Evolutionary conservation across 495 filamentous ascomycete species (phyloP).

Genomic region (Penicillium mononematosum): DNA sequence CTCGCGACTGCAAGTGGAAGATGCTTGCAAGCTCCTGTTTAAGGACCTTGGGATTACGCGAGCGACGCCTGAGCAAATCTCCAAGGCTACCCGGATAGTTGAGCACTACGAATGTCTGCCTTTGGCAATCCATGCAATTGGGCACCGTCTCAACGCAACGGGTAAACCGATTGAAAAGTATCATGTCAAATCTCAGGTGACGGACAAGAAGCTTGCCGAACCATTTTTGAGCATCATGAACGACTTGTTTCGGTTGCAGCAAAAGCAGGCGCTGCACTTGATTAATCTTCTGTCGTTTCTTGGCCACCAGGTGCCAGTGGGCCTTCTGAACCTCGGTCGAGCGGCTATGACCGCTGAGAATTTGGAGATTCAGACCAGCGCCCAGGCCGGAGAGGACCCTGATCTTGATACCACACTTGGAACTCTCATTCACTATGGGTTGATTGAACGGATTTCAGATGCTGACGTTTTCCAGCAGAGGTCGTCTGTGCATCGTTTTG

Average conservation of each 20-base stretch:
- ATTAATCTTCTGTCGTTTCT: conserved; percentile 75
- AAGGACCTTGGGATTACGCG: conserved; percentile 54
- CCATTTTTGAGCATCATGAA: conserved; percentile 71
- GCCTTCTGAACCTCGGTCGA: conserved; percentile 67
- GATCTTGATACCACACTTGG: conserved; percentile 69
- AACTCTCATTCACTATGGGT: conserved; percentile 65
- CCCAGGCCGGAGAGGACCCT: conserved; percentile 50
- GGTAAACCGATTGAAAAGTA: conserved; percentile 69
- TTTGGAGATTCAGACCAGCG: conserved; percentile 47
- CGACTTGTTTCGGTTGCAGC: conserved; percentile 59
- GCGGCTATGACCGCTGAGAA: conserved; percentile 54
- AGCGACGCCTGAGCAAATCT: conserved; percentile 55
- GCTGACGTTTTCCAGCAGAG: conserved; percentile 39
- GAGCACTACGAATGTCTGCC: conserved; percentile 69
- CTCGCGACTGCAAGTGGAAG: conserved; percentile 55
- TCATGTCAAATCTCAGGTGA: conserved; percentile 62
- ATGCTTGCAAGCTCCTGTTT: conserved; percentile 58
- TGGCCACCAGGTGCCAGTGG: conserved; percentile 71
- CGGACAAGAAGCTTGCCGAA: conserved; percentile 63
- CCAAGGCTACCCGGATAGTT: conserved; percentile 64
- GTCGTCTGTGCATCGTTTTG: conserved; percentile 21
- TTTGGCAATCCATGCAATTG: conserved; percentile 75
- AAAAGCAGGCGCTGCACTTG: conserved; percentile 64
- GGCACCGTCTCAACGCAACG: conserved; percentile 69
- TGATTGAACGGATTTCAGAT: conserved; percentile 58